Base-by-base conservation (phyloP, 768 basidiomycete genomes). In the Pisolithus marmoratus region DNA sequence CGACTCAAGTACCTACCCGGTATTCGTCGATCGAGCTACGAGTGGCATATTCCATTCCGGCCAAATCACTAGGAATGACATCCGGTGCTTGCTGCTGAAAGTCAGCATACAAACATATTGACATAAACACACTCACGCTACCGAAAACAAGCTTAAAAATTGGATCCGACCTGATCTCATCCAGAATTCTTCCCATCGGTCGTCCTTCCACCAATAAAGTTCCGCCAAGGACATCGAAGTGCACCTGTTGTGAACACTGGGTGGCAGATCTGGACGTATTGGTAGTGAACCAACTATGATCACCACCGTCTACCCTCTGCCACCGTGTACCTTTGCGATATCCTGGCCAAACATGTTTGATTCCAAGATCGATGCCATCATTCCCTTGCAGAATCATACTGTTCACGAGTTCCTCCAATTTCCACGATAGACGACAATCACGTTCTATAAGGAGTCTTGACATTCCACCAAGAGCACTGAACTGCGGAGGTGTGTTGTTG, bases 211-310 rank as follows among this genome's bases (percentile, higher is more conserved):
- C 63, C 17, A 78, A 63, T 1, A 80, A 60, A 22, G 58, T 46
- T 9, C 77, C 77, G 17, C 65, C 56, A 3, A 78, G 53, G 1
- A 79, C 31, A 49, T 81, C 71, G 19, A 75, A 60, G 45, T 71
- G 65, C 5, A 79, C 63, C 19, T n/a, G 44, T 44, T 71, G 70
- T 20, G 58, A 53, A 31, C 37, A 49, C 27, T 58, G 51, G 14
- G 38, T 53, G 2, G 31, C 17, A 3, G 46, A 44, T 1, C 50
- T 9, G 6, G 51, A 43, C 0, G 74, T 68, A 19, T 22, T 43
- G 17, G 60, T 64, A 8, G 40, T 50, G 14, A 71, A 8, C 70
- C 72, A 72, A 14, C 61, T 64, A 5, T 61, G 51, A 38, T 58
- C 62, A 2, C 69, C 61, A 20, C 8, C 2, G 4, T 22, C 42